A percentile compares a stretch with the other conserved stretches of the same genome.
Conservation (phyloP, 108 stramenopile genomes). For the Discostella pseudostelligera region DNA sequence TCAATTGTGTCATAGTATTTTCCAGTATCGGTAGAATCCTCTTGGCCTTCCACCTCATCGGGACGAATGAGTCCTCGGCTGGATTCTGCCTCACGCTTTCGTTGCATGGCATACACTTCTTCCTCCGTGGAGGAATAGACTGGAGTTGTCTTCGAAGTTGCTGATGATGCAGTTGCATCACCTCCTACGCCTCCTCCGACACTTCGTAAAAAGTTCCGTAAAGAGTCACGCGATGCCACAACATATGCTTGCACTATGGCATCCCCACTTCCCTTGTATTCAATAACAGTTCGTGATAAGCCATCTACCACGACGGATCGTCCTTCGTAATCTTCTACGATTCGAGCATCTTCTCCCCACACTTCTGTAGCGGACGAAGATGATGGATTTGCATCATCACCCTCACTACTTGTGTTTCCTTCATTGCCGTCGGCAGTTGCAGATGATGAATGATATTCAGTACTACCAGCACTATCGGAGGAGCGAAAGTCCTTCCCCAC, state of each 20-base stretch:
- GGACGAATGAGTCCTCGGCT: constrained; percentile 55
- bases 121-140: constrained; percentile 38
- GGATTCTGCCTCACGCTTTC: constrained; percentile 63
- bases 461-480: too few species aligned
- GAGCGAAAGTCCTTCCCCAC: constrained; percentile 53
- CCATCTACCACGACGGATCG: constrained; percentile 69
- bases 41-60: constrained; percentile 55
- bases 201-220: constrained; percentile 61
- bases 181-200: too few species aligned
- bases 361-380: constrained; percentile 64
- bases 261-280: constrained; percentile 72
- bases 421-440: constrained; percentile 1
- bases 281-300: constrained; percentile 66
- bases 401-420: constrained; percentile 26
- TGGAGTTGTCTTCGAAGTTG: constrained; percentile 8
- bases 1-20: constrained; percentile 55
- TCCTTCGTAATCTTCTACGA: constrained; percentile 84
- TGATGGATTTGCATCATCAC: constrained; percentile 13
- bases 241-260: constrained; percentile 76
- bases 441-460: constrained; percentile 1
- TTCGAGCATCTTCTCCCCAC: constrained; percentile 79
- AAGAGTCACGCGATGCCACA: constrained; percentile 71
- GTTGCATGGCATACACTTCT: constrained; percentile 54
- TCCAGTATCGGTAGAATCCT: constrained; percentile 66
- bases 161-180: background rate